A percentile compares a stretch with the other conserved stretches of the same genome.
These are phyloP conservation scores for Mucor circinelloides DNA, from an alignment of 371 early-diverging fungal species.

Conservation along the genomic window DNA sequence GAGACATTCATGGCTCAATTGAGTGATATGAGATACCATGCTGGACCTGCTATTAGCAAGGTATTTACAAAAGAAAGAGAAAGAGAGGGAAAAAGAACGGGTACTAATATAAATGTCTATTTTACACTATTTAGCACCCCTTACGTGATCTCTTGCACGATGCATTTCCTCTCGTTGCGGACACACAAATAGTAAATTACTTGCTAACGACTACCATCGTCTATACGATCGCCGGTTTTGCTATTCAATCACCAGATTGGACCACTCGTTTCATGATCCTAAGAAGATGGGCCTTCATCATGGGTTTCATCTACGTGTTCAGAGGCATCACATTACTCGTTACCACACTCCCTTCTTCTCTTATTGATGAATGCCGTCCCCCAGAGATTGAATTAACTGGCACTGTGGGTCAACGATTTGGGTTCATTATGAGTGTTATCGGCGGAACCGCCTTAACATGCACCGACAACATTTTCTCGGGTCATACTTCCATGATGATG, in stretches of 20 bases:
- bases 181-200: slow-evolving; percentile 47
- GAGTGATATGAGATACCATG: slow-evolving; percentile 37
- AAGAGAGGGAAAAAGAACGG: neutral
- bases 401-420: slow-evolving; percentile 28
- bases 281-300: slow-evolving; percentile 63
- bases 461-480: slow-evolving; percentile 79
- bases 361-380: slow-evolving; percentile 50
- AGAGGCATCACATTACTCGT: slow-evolving; percentile 66
- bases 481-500: slow-evolving; percentile 69
- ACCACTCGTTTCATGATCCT: slow-evolving; percentile 55
- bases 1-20: slow-evolving; percentile 45
- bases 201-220: slow-evolving; percentile 47
- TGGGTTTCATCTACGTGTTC: slow-evolving; percentile 59
- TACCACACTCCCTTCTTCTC: slow-evolving; percentile 71
- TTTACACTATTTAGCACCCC: slow-evolving; percentile 22
- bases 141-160: slow-evolving; percentile 40
- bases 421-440: slow-evolving; percentile 28
- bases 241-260: slow-evolving; percentile 55
- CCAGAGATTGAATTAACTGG: slow-evolving; percentile 31
- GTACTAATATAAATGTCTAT: neutral
- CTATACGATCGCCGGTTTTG: slow-evolving; percentile 48
- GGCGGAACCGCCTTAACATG: slow-evolving; percentile 53
- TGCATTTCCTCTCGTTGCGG: slow-evolving; percentile 34
- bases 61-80: slow-evolving; percentile 8
- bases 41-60: slow-evolving; percentile 14